phyloP scores from a whole-genome alignment of 306 rosid species.

The Glycine soja region DNA sequence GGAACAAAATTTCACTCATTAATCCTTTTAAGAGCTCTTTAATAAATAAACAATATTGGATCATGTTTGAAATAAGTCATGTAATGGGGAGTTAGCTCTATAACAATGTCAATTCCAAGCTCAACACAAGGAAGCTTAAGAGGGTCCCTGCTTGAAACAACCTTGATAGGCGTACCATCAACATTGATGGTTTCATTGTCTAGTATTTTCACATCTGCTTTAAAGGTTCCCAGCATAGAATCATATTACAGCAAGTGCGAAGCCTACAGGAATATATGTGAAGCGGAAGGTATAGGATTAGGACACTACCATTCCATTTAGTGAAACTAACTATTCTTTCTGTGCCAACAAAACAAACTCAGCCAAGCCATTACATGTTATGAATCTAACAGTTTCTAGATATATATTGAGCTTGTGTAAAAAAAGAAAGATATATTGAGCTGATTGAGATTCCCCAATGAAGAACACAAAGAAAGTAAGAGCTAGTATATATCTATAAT shows the following conservation, averaged over 20 bases:
- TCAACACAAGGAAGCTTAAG: conserved; percentile 98
- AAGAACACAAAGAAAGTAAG: not conserved
- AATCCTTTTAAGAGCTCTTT: not conserved
- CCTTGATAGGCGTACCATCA: conserved; percentile 93
- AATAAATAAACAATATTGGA: not conserved
- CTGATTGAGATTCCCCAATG: conserved; percentile 10
- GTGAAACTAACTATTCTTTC: not conserved
- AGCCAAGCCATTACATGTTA: conserved; percentile 47
- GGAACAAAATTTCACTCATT: conserved; percentile 46
- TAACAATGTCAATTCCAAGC: conserved; percentile 96
- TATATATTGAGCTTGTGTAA: not conserved
- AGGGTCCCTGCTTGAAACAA: conserved; percentile 92
- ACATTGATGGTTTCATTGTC: conserved; percentile 76
- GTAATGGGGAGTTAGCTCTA: conserved; percentile 68
- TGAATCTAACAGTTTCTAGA: conserved; percentile 14
- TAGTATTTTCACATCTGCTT: conserved; percentile 83
- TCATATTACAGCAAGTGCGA: conserved; percentile 95
- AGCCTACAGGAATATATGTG: conserved; percentile 46
- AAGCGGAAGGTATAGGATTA: conserved; percentile 17
- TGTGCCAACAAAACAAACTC: conserved; percentile 32
- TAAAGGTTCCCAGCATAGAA: conserved; percentile 92
- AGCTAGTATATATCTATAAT: not conserved
- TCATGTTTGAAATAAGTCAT: not conserved
- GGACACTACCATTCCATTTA: too few relatives aligned
- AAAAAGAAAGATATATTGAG: not conserved